These are phyloP conservation scores for Penicillium coprophilum DNA, from an alignment of 495 filamentous ascomycete genomes.

Conservation along the genomic window DNA sequence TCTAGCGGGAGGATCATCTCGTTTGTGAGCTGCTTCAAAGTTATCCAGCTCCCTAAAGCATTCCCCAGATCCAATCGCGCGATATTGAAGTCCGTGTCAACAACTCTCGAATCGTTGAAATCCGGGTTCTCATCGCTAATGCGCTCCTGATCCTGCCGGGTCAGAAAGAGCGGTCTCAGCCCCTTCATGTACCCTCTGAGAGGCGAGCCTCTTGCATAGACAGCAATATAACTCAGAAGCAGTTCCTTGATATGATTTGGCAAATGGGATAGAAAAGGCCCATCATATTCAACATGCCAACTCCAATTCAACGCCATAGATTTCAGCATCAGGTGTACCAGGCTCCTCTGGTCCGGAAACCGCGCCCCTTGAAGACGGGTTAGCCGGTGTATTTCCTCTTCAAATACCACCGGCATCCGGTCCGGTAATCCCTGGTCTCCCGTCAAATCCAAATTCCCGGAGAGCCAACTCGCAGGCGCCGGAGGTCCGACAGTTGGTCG, in stretches of 20 bases:
- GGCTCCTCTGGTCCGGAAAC: constrained; percentile 47
- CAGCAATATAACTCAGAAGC: constrained; percentile 62
- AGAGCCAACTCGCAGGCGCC: constrained; percentile 71
- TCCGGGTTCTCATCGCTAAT: constrained; percentile 22
- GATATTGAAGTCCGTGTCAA: constrained; percentile 49
- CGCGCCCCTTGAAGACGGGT: constrained; percentile 41
- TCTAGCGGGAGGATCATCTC: constrained; percentile 47
- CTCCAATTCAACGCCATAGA: constrained; percentile 68
- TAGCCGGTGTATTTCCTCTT: constrained; percentile 33
- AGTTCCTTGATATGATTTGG: constrained; percentile 60
- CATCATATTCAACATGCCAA: constrained; percentile 65
- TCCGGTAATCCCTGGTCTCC: constrained; percentile 1
- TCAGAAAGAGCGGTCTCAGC: constrained; percentile 32
- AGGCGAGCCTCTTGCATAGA: constrained; percentile 45
- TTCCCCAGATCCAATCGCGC: constrained; percentile 62
- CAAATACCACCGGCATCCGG: constrained; percentile 6
- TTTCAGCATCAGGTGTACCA: constrained; percentile 59
- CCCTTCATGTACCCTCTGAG: constrained; percentile 27
- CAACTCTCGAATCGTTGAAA: constrained; percentile 29
- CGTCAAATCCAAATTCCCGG: constrained; percentile 21
- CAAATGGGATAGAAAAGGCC: constrained; percentile 61
- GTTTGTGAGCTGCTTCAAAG: constrained; percentile 56
- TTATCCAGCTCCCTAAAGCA: constrained; percentile 59
- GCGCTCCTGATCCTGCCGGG: constrained; percentile 13
- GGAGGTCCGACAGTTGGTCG: constrained; percentile 65